Conservation (phyloP, 2,329 filamentous ascomycete genomes). For the Xylaria sp. region DNA sequence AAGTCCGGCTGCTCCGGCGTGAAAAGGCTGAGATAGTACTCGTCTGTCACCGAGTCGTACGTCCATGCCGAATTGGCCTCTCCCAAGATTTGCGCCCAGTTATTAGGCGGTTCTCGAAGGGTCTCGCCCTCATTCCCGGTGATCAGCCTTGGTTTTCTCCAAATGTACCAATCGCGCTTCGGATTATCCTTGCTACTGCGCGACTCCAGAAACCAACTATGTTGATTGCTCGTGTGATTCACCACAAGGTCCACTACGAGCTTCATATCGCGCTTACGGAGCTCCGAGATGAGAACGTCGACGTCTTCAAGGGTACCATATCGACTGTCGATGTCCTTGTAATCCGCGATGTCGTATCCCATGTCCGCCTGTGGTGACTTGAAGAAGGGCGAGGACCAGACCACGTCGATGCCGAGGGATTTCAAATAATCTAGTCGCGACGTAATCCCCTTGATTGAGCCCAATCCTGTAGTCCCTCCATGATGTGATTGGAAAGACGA, state of each 20-base stretch:
- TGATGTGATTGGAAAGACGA: conserved; percentile 64
- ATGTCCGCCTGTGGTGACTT: conserved; percentile 74
- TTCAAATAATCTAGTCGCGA: conserved; percentile 71
- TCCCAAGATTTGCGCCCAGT: conserved; percentile 74
- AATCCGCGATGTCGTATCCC: conserved; percentile 77
- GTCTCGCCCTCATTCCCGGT: conserved; percentile 54
- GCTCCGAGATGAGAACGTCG: conserved; percentile 68
- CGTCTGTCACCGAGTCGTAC: conserved; percentile 53
- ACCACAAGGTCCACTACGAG: conserved; percentile 81
- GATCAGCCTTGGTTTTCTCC: conserved; percentile 62
- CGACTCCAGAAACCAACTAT: conserved; percentile 77
- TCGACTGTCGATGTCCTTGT: conserved; percentile 71
- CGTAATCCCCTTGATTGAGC: conserved; percentile 72
- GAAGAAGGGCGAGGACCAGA: conserved; percentile 76
- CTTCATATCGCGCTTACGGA: conserved; percentile 73
- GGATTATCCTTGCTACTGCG: conserved; percentile 69
- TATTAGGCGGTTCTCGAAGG: conserved; percentile 76
- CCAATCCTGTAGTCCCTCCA: conserved; percentile 63
- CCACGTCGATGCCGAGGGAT: conserved; percentile 68
- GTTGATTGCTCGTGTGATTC: conserved; percentile 80
- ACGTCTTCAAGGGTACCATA: conserved; percentile 76
- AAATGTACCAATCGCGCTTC: conserved; percentile 77
- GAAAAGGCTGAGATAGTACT: conserved; percentile 67
- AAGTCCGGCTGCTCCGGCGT: conserved; percentile 81
- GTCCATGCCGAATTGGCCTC: conserved; percentile 71